These are phyloP conservation scores for Debaryomyces psychrophilus DNA, from an alignment of 1,139 yeast genomes.

Conservation along the genomic window DNA sequence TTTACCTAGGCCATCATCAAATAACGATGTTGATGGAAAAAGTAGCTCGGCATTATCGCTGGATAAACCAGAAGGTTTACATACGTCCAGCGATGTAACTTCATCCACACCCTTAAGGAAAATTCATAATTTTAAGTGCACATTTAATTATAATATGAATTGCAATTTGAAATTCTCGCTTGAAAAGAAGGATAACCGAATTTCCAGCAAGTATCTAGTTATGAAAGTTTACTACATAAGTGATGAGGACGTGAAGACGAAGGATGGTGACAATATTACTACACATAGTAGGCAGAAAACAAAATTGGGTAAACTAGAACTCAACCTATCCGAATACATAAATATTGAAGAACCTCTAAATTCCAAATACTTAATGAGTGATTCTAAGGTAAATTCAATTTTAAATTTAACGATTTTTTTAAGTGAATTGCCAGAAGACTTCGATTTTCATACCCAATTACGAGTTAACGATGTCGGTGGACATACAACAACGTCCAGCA, in stretches of 20 bases:
- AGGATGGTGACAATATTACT: slow-evolving; percentile 10
- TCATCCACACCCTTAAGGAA: slow-evolving; percentile 38
- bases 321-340: slow-evolving; percentile 75
- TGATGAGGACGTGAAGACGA: slow-evolving; percentile 42
- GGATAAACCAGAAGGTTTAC: background rate
- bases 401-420: slow-evolving; percentile 49
- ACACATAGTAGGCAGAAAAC: slow-evolving; percentile 25
- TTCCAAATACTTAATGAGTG: slow-evolving; percentile 67
- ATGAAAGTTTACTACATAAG: slow-evolving; percentile 45
- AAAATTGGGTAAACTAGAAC: slow-evolving; percentile 63
- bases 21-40: slow-evolving; percentile 1
- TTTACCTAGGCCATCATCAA: slow-evolving; percentile 8
- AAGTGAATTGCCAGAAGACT: slow-evolving; percentile 46
- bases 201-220: slow-evolving; percentile 41
- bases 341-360: slow-evolving; percentile 55
- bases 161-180: slow-evolving; percentile 47
- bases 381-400: slow-evolving; percentile 82
- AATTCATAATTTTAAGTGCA: slow-evolving; percentile 48
- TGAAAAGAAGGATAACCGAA: slow-evolving; percentile 38
- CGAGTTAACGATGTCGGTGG: slow-evolving; percentile 34
- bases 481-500: slow-evolving; percentile 1
- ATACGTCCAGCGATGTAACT: slow-evolving; percentile 28
- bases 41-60: slow-evolving; percentile 4
- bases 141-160: slow-evolving; percentile 39
- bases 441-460: slow-evolving; percentile 47